Evolutionary conservation across 164 flowering plant genomes (phyloP), one percentile per base, ranked within the genome.

Genomic region (Chimonanthus salicifolius): DNA sequence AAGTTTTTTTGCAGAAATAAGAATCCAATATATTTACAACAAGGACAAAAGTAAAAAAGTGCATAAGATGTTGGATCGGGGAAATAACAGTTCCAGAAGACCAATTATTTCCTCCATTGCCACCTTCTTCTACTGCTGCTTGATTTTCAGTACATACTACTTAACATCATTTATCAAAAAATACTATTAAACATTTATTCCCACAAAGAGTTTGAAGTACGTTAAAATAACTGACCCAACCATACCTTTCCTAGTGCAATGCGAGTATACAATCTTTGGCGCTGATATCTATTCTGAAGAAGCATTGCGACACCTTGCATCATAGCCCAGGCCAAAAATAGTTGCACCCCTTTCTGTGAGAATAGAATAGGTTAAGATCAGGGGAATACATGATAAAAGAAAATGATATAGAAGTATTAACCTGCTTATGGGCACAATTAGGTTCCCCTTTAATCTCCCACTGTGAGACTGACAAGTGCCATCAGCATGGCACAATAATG

Each of bases 231-330:
- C 16, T 54, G 60, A 54, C n/a, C 11, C 33, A 54, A 54, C 60
- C 11, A 21, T 63, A 93, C 99, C 98, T 95, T 95, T 78, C 99
- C 99, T 78, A 95, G 72, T 8, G 99, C 99, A 83, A 95, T 95
- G 64, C 99, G 99, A 73, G 99, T 95, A 79, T 93, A 95, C 7
- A 95, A 84, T 76, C 99, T 88, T 76, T 90, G 99, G 45, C 99
- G 89, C 67, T 95, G 99, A 80, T 95, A 95, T 85, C 97, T 86
- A 71, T 95, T 95, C 75, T 95, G 99, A 7, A 95, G 84, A 80
- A 95, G 89, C 99, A 95, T 95, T 54, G 97, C 97, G 75, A 95
- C 82, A 76, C 97, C 99, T 92, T 95, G 99, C 98, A 95, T 87
- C 79, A 93, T 89, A 67, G 99, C 99, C 99, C 98, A 95, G 68